Evolutionary conservation across 805 yeast species (phyloP).

Genomic region (Metschnikowia arizonensis): DNA sequence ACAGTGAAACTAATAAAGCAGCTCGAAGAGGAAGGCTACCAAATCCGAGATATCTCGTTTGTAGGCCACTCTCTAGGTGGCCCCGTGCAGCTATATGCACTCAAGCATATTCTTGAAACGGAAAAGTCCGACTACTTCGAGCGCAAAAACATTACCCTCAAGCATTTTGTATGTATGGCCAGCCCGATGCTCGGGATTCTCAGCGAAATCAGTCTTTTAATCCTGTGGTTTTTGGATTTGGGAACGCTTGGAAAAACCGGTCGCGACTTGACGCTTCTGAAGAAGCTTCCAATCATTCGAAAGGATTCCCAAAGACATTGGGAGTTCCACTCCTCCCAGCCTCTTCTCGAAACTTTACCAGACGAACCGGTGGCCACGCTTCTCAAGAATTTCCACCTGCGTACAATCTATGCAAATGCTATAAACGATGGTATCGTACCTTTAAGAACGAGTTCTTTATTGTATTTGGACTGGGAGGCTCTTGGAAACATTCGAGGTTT

Average conservation of each 20-base stretch:
- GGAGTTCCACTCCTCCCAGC: constrained; percentile 15
- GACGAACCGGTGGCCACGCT: constrained; percentile 35
- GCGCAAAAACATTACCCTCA: constrained; percentile 25
- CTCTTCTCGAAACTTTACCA: constrained; percentile 39
- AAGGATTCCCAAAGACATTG: constrained; percentile 6
- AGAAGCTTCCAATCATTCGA: constrained; percentile 24
- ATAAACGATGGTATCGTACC: constrained; percentile 46
- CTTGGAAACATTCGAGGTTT: constrained; percentile 36
- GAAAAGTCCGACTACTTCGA: constrained; percentile 32
- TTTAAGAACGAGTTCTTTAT: constrained; percentile 38
- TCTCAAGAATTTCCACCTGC: constrained; percentile 27
- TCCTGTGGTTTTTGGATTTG: constrained; percentile 40
- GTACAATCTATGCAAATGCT: constrained; percentile 42
- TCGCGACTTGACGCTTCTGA: constrained; percentile 39
- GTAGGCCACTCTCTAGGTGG: constrained; percentile 46
- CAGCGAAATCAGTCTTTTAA: constrained; percentile 37
- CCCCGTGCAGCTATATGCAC: constrained; percentile 38
- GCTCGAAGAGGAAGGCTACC: constrained; percentile 12
- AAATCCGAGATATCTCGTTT: constrained; percentile 33
- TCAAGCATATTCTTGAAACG: constrained; percentile 31
- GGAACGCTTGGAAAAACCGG: constrained; percentile 46
- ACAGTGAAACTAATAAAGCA: constrained; percentile 26
- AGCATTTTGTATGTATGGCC: constrained; percentile 38
- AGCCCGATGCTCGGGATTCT: constrained; percentile 41
- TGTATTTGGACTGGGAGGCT: constrained; percentile 42